Evolutionary conservation across 257 asterid species (phyloP).

Genomic region (Fraxinus americana): DNA sequence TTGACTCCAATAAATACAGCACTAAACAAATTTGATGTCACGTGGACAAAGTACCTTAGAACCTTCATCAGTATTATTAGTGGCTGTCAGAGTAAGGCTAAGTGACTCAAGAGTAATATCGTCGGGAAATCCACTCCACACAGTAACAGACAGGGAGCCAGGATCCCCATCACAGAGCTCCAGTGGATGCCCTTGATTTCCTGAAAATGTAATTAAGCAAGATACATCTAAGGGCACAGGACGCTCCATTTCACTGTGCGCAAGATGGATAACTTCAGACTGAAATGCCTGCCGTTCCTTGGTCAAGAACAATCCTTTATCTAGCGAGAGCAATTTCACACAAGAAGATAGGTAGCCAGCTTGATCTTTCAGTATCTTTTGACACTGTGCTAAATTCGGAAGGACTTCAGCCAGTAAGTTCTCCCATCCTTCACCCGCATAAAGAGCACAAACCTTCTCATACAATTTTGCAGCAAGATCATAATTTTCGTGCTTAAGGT

Average conservation of each 20-base stretch:
- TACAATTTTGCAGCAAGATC: conserved; percentile 88
- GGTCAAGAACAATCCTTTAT: conserved; percentile 72
- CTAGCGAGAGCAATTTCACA: conserved; percentile 91
- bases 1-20: conserved; percentile 27
- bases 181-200: conserved; percentile 86
- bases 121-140: conserved; percentile 98
- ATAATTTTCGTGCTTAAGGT: conserved; percentile 77
- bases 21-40: conserved; percentile 24
- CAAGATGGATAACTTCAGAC: conserved; percentile 92
- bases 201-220: conserved; percentile 92
- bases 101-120: conserved; percentile 94
- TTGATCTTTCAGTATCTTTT: conserved; percentile 88
- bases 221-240: conserved; percentile 97
- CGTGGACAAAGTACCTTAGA: conserved; percentile 68
- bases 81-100: conserved; percentile 84
- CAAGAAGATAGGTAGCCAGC: conserved; percentile 98
- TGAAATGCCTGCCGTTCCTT: conserved; percentile 96
- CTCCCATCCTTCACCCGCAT: conserved; percentile 99
- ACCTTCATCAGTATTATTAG: conserved; percentile 89
- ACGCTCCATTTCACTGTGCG: conserved; percentile 94
- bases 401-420: conserved; percentile 94
- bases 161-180: conserved; percentile 98
- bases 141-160: conserved; percentile 77
- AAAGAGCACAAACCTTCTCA: conserved; percentile 99
- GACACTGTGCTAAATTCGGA: conserved; percentile 94